Evolutionary conservation across 2,329 filamentous ascomycete species (phyloP).

Genomic region (Exophiala spinifera): DNA sequence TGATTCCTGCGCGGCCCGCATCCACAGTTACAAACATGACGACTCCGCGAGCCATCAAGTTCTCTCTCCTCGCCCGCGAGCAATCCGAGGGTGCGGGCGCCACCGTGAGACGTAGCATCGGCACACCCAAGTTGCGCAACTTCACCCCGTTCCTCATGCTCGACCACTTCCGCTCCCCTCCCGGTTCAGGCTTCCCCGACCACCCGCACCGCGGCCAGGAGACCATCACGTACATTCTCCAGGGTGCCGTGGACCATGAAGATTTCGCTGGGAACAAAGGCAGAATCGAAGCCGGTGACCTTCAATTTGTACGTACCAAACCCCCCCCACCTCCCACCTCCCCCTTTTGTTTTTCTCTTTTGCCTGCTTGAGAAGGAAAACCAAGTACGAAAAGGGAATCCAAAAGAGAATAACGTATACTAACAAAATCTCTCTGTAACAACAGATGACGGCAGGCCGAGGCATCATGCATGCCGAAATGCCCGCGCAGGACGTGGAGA

Average conservation of each 20-base stretch:
- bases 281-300: slow-evolving; percentile 78
- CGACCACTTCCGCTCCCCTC: slow-evolving; percentile 79
- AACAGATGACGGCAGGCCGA: slow-evolving; percentile 77
- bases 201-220: slow-evolving; percentile 82
- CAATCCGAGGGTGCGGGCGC: slow-evolving; percentile 87
- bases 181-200: slow-evolving; percentile 85
- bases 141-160: slow-evolving; percentile 95
- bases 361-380: too few relatives aligned
- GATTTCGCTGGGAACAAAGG: slow-evolving; percentile 85
- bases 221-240: slow-evolving; percentile 85
- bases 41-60: slow-evolving; percentile 70
- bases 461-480: slow-evolving; percentile 97
- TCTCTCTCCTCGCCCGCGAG: slow-evolving; percentile 79
- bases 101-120: slow-evolving; percentile 80
- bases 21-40: slow-evolving; percentile 55
- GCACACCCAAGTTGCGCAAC: slow-evolving; percentile 76
- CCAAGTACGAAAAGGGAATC: too few relatives aligned
- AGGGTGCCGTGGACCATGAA: slow-evolving; percentile 83
- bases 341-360: too few relatives aligned
- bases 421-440: too few relatives aligned
- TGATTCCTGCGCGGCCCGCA: slow-evolving; percentile 4
- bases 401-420: too few relatives aligned
- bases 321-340: too few relatives aligned
- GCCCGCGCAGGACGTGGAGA: slow-evolving; percentile 75
- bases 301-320: slow-evolving; percentile 63